Evolutionary conservation across 805 yeast species (phyloP).

Genomic region (Wickerhamomyces silvicola): DNA sequence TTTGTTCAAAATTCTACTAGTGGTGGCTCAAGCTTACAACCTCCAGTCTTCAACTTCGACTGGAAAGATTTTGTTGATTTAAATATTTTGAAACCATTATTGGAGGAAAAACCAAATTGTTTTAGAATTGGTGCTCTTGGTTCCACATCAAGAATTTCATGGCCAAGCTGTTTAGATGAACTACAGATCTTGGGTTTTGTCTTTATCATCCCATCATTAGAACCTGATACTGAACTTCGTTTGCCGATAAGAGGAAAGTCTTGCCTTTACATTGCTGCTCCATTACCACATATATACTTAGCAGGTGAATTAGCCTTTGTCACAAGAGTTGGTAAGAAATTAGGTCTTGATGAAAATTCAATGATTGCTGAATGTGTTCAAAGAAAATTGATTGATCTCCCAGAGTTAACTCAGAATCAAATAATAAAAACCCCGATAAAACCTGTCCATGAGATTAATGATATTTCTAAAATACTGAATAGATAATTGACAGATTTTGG

Average conservation of each 20-base stretch:
- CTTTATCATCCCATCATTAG: constrained; percentile 21
- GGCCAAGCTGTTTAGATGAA: constrained; percentile 35
- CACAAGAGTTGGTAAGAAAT: constrained; percentile 27
- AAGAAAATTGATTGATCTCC: constrained; percentile 18
- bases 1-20: constrained; percentile 21
- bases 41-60: constrained; percentile 37
- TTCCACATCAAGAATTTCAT: constrained; percentile 32
- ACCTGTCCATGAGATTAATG: constrained; percentile 20
- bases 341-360: constrained; percentile 25
- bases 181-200: constrained; percentile 24
- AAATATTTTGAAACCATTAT: constrained; percentile 31
- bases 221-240: constrained; percentile 31
- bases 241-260: constrained; percentile 34
- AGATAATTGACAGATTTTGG: constrained; percentile 25
- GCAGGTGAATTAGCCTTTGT: constrained; percentile 36
- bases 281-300: constrained; percentile 38
- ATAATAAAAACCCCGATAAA: constrained; percentile 27
- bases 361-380: constrained; percentile 30
- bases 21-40: constrained; percentile 19
- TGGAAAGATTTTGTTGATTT: constrained; percentile 54
- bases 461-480: constrained; percentile 22
- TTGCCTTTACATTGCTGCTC: constrained; percentile 36
- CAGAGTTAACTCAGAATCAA: constrained; percentile 21
- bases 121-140: constrained; percentile 38
- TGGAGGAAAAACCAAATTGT: constrained; percentile 37